A percentile compares a stretch with the other conserved stretches of the same genome.
Conservation (phyloP, 2,329 filamentous ascomycete species). For the Paecilomyces fulvus region DNA sequence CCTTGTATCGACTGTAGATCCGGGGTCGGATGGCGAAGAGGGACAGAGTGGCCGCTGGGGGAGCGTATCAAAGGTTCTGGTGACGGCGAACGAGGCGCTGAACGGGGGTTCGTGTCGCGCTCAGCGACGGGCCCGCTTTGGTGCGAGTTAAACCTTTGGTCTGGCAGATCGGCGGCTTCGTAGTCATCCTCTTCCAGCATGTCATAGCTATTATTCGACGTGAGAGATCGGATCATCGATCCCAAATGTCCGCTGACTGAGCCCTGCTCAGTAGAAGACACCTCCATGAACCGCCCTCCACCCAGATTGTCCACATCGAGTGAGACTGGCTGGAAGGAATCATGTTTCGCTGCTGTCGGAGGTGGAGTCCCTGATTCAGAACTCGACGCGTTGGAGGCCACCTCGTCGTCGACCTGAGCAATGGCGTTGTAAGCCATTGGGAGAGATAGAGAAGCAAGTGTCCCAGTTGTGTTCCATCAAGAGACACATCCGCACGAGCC, state of each 20-base stretch:
- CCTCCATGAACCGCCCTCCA: slow-evolving; percentile 17
- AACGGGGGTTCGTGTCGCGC: not conserved
- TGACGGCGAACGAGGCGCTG: slow-evolving; percentile 8
- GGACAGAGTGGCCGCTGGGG: slow-evolving; percentile 32
- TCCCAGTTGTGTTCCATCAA: slow-evolving; percentile 8
- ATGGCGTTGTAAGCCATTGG: slow-evolving; percentile 37
- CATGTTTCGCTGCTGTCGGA: slow-evolving; percentile 10
- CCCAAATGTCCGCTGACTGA: slow-evolving; percentile 14
- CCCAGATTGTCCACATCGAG: slow-evolving; percentile 24
- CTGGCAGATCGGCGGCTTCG: slow-evolving; percentile 20
- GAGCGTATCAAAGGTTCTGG: slow-evolving; percentile 29
- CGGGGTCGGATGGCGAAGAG: slow-evolving; percentile 41
- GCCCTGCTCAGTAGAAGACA: slow-evolving; percentile 19
- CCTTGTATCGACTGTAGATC: slow-evolving; percentile 44
- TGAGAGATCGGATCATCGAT: slow-evolving; percentile 31
- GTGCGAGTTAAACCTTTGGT: not conserved
- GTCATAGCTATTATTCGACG: slow-evolving; percentile 34
- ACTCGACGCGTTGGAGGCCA: slow-evolving; percentile 17
- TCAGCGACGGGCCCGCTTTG: not conserved
- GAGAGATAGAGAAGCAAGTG: slow-evolving; percentile 5
- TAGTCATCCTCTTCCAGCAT: slow-evolving; percentile 41
- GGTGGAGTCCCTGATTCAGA: slow-evolving; percentile 28
- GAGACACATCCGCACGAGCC: not conserved
- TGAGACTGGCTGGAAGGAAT: slow-evolving; percentile 21
- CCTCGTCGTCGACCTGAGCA: slow-evolving; percentile 33